Percentiles rank a stretch among this genome's conserved stretches.
These are phyloP conservation scores for Phaeophleospora eucalypticola DNA, from an alignment of 2,329 filamentous ascomycete genomes.

Conservation along the genomic window DNA sequence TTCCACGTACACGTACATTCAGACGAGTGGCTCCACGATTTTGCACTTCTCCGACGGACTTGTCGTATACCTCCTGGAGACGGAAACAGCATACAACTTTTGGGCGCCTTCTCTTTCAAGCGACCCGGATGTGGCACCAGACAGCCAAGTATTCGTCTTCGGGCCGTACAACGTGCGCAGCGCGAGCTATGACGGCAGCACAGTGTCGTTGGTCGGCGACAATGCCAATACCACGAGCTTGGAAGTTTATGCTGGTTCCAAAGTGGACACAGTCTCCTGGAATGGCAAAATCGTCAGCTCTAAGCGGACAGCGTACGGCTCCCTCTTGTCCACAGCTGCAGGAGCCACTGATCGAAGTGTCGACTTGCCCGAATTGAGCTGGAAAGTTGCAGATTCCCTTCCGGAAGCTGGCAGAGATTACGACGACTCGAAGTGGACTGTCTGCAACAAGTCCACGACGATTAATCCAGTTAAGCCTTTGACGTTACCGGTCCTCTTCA, in stretches of 20 bases:
- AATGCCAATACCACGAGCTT: conserved; percentile 34
- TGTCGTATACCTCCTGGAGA: conserved; percentile 51
- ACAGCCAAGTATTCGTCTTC: conserved; percentile 44
- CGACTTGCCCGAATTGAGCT: conserved; percentile 41
- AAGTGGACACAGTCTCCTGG: conserved; percentile 36
- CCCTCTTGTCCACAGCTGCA: conserved; percentile 31
- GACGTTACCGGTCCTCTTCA: conserved; percentile 40
- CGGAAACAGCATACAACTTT: conserved; percentile 53
- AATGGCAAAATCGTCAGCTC: conserved; percentile 35
- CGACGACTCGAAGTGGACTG: conserved; percentile 44
- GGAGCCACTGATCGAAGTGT: conserved; percentile 21
- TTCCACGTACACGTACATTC: conserved; percentile 15
- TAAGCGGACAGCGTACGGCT: conserved; percentile 35
- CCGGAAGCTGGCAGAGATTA: conserved; percentile 48
- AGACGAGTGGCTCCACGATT: conserved; percentile 28
- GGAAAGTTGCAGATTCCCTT: conserved; percentile 48
- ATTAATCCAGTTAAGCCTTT: conserved; percentile 35
- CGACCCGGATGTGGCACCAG: conserved; percentile 42
- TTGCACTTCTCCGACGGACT: conserved; percentile 50
- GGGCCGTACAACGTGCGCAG: conserved; percentile 35
- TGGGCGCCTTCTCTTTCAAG: conserved; percentile 50
- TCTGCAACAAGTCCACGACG: conserved; percentile 35
- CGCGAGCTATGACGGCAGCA: background rate
- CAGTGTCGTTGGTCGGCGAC: conserved; percentile 39
- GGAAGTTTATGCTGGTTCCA: conserved; percentile 38